Percentiles rank a stretch among this genome's conserved stretches.
phyloP scores from a whole-genome alignment of 345 rosid genomes.

The Firmiana major region DNA sequence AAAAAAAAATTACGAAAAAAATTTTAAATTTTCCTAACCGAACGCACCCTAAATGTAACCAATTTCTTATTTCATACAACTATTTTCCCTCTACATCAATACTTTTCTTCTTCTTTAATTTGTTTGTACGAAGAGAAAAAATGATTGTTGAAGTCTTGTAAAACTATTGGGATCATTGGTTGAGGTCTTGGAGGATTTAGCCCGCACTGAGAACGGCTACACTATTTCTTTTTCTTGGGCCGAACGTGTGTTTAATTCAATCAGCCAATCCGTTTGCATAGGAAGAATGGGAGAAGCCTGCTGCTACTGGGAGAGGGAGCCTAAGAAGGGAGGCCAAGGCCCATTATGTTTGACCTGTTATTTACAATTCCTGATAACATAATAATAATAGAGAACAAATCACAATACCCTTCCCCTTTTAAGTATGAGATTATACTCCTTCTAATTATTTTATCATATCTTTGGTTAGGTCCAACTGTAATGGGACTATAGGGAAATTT shows the following conservation, averaged over 20 bases:
- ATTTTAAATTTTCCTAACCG: too few relatives aligned
- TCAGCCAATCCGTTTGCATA: neutral
- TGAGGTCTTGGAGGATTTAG: too few relatives aligned
- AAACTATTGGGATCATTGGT: too few relatives aligned
- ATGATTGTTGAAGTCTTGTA: too few relatives aligned
- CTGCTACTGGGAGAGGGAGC: neutral
- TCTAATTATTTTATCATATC: slow-evolving; percentile 12
- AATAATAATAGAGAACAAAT: neutral
- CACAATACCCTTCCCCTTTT: neutral
- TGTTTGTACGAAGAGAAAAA: too few relatives aligned
- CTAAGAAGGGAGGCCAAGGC: neutral
- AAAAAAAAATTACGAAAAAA: too few relatives aligned
- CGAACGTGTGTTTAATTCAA: neutral
- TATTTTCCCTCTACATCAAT: too few relatives aligned
- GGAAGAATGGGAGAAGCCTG: neutral
- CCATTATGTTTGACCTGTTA: too few relatives aligned
- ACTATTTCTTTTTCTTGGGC: neutral
- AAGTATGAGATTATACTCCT: neutral
- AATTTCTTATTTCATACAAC: too few relatives aligned
- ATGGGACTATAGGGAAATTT: slow-evolving; percentile 5
- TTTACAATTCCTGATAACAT: too few relatives aligned
- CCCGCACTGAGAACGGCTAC: neutral
- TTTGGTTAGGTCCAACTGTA: slow-evolving; percentile 19
- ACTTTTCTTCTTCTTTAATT: too few relatives aligned
- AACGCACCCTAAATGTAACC: too few relatives aligned